These are phyloP conservation scores for Zostera marina DNA, from an alignment of 116 monocot genomes.

Conservation along the genomic window DNA sequence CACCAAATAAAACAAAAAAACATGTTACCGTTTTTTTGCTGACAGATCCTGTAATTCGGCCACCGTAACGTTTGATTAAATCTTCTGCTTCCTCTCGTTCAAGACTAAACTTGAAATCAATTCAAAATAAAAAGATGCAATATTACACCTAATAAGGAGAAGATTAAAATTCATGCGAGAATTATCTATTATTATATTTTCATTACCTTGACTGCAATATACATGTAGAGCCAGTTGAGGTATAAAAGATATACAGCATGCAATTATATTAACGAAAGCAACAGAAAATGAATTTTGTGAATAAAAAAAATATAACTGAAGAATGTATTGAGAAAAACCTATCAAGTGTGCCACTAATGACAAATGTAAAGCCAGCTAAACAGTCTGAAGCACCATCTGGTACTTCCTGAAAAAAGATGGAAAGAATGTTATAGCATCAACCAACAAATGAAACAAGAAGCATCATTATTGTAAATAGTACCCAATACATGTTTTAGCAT, in stretches of 20 bases:
- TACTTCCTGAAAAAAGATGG: slow-evolving; percentile 44
- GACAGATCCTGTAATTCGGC: slow-evolving; percentile 81
- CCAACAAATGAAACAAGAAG: background rate
- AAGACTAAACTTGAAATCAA: slow-evolving; percentile 26
- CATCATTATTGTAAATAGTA: background rate
- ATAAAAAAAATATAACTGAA: background rate
- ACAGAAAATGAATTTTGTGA: too few species aligned
- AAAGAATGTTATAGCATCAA: background rate
- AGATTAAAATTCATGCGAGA: background rate
- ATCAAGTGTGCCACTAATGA: slow-evolving; percentile 96
- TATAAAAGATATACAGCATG: too few species aligned
- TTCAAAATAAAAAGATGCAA: background rate
- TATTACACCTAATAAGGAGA: background rate
- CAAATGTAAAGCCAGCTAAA: slow-evolving; percentile 76
- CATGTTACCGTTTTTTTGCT: slow-evolving; percentile 82
- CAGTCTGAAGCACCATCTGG: slow-evolving; percentile 86
- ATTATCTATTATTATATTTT: too few species aligned
- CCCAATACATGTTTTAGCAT: background rate
- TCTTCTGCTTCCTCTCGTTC: slow-evolving; percentile 95
- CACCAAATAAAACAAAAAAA: background rate
- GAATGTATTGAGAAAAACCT: slow-evolving; percentile 26
- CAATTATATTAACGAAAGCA: too few species aligned
- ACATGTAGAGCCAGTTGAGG: too few species aligned
- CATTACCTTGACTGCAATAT: too few species aligned
- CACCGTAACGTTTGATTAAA: slow-evolving; percentile 85